These are phyloP conservation scores for Suhomyces emberorum DNA, from an alignment of 805 yeast genomes.

Conservation along the genomic window DNA sequence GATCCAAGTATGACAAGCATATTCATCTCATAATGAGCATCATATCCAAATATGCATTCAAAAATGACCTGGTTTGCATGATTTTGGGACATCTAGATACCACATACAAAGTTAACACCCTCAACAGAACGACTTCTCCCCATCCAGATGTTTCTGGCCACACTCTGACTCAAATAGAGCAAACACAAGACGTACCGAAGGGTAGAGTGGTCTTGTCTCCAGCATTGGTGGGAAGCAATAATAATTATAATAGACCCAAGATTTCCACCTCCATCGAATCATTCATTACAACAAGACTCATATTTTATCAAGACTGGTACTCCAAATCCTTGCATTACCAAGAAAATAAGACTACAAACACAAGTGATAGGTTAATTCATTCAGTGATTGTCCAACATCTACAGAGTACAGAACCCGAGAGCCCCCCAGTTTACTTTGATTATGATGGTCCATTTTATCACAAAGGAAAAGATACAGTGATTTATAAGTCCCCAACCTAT, in stretches of 20 bases:
- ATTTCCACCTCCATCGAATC: slow-evolving; percentile 10
- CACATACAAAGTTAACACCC: slow-evolving; percentile 12
- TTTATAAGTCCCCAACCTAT: not conserved
- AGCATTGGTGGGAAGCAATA: slow-evolving; percentile 2
- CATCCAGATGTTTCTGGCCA: no score
- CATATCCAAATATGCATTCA: slow-evolving; percentile 21
- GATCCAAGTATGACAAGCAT: slow-evolving; percentile 29
- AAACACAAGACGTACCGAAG: not conserved
- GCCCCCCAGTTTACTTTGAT: slow-evolving; percentile 24
- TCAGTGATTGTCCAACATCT: slow-evolving; percentile 12
- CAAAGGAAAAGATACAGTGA: no score
- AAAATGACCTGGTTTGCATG: slow-evolving; percentile 23
- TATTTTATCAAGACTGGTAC: slow-evolving; percentile 38
- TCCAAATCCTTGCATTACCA: slow-evolving; percentile 9
- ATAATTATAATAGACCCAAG: slow-evolving; percentile 1
- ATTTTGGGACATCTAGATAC: slow-evolving; percentile 32
- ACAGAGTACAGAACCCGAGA: slow-evolving; percentile 4
- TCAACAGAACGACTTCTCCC: not conserved
- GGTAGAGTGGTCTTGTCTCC: slow-evolving; percentile 15
- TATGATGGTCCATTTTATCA: slow-evolving; percentile 13
- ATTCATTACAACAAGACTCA: slow-evolving; percentile 20
- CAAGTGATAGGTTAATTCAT: slow-evolving; percentile 10
- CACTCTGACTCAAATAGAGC: no score
- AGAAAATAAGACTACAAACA: not conserved
- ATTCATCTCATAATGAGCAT: slow-evolving; percentile 22